These are phyloP conservation scores for Lojkania enalia DNA, from an alignment of 2,329 filamentous ascomycete genomes.

Conservation along the genomic window DNA sequence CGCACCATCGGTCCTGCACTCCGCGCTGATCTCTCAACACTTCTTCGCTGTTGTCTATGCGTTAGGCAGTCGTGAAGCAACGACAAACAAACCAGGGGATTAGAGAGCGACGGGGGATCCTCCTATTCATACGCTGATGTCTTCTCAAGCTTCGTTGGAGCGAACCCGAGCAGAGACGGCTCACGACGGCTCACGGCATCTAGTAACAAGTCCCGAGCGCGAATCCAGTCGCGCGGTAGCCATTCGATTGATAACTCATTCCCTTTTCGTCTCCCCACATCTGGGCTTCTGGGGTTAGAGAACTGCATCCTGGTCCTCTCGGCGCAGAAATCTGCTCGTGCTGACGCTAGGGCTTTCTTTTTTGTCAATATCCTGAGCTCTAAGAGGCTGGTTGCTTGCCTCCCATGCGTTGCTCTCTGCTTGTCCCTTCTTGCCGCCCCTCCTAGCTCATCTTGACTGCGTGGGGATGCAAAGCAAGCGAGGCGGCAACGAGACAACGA, in stretches of 20 bases:
- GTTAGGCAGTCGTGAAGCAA: neutral
- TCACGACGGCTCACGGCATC: slow-evolving; percentile 6
- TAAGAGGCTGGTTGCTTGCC: slow-evolving; percentile 6
- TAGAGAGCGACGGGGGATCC: neutral
- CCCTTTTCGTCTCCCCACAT: slow-evolving; percentile 11
- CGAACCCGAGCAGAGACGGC: neutral
- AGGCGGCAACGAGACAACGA: neutral
- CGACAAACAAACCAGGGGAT: neutral
- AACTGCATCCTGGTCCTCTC: slow-evolving; percentile 6
- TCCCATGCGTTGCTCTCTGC: neutral
- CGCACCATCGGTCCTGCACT: neutral
- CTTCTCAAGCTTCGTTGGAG: neutral
- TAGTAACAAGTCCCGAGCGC: slow-evolving; percentile 6
- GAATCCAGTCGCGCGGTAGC: slow-evolving; percentile 10
- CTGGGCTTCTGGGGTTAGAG: slow-evolving; percentile 7
- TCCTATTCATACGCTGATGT: neutral
- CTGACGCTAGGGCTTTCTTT: slow-evolving; percentile 8
- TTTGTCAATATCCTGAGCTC: neutral
- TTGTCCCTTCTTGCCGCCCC: slow-evolving; percentile 8
- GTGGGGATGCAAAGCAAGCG: slow-evolving; percentile 6
- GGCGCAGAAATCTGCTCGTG: slow-evolving; percentile 6
- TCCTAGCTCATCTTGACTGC: slow-evolving; percentile 6
- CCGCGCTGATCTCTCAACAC: neutral
- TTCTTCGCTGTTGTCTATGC: neutral
- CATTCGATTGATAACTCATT: slow-evolving; percentile 10